Base-by-base conservation (phyloP, 2,329 filamentous ascomycete genomes). In the Phaeosphaeriaceae sp. region DNA sequence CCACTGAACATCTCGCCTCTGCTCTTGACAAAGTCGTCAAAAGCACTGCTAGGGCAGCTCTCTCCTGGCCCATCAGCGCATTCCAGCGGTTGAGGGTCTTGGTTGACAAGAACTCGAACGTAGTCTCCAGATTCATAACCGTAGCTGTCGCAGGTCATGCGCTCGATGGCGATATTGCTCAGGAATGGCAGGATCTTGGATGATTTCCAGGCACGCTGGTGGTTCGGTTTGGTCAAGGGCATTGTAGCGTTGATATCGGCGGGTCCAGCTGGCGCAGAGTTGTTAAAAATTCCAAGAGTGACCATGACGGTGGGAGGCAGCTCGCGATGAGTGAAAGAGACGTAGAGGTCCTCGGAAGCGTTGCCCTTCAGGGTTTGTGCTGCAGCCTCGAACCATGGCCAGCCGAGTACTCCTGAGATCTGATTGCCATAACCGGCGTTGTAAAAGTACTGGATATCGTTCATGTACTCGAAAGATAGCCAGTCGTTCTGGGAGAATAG, bases 281-380 rank as follows among this genome's bases (percentile, higher is more conserved):
- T 90, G 79, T 91, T 91, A 81, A 90, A 91, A 4, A 91, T 80
- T 0, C 89, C 89, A 75, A 91, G 82, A 0, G 89, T 88, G 1
- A 90, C 88, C 1, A 88, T 77, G 1, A 90, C 86, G 58, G 87
- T 88, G 1, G 89, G 88, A 1, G 88, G 88, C 2, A 91, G 78
- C 72, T 91, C 88, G 21, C 89, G 85, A 71, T 91, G 89, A 0
- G 89, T 91, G 78, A 91, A 91, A 53, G 86, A 88, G 43, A 91
- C 81, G 68, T 88, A 89, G 8, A 91, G 80, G 56, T 90, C 86
- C 68, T 91, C 83, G 5, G 76, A 72, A 3, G 70, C 67, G 55
- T 74, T 76, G 35, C 86, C 69, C 10, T 89, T 77, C 0, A 83
- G 71, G 6, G 86, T 77, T 10, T 78, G 68, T 0, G 86, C 80